Evolutionary conservation across 2,329 filamentous ascomycete genomes (phyloP).

Genomic region (Fusarium sp.): DNA sequence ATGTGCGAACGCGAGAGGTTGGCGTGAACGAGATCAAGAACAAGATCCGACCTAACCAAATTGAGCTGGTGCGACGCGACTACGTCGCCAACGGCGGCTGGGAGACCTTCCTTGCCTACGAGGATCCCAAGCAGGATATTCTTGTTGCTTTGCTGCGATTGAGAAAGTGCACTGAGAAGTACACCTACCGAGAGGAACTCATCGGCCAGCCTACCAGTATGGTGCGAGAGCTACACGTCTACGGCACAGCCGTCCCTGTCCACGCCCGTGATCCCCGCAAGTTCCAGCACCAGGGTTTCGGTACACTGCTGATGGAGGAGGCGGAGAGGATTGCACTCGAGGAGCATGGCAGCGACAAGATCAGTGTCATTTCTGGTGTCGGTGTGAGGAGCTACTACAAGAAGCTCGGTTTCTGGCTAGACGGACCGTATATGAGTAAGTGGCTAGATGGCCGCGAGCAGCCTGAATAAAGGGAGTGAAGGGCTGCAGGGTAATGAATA

Average conservation of each 20-base stretch:
- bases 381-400: constrained; percentile 96
- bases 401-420: constrained; percentile 92
- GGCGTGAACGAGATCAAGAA: constrained; percentile 99
- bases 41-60: constrained; percentile 96
- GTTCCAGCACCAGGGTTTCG: constrained; percentile 98
- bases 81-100: constrained; percentile 96
- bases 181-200: constrained; percentile 93
- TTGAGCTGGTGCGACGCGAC: constrained; percentile 94
- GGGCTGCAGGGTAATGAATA: constrained; percentile 22
- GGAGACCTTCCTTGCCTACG: constrained; percentile 98
- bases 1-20: constrained; percentile 95
- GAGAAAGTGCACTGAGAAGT: constrained; percentile 90
- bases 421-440: constrained; percentile 88
- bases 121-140: constrained; percentile 98
- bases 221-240: constrained; percentile 95
- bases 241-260: constrained; percentile 96
- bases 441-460: constrained; percentile 67
- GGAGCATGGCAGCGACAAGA: constrained; percentile 94
- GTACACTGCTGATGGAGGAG: constrained; percentile 97
- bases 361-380: constrained; percentile 97
- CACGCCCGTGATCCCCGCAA: constrained; percentile 95
- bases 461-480: constrained; percentile 21
- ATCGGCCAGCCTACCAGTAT: constrained; percentile 89
- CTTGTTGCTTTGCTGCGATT: constrained; percentile 91
- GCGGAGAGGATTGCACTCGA: constrained; percentile 95